Evolutionary conservation across 169 alveolate genomes (phyloP).

Genomic region (Theileria orientalis): DNA sequence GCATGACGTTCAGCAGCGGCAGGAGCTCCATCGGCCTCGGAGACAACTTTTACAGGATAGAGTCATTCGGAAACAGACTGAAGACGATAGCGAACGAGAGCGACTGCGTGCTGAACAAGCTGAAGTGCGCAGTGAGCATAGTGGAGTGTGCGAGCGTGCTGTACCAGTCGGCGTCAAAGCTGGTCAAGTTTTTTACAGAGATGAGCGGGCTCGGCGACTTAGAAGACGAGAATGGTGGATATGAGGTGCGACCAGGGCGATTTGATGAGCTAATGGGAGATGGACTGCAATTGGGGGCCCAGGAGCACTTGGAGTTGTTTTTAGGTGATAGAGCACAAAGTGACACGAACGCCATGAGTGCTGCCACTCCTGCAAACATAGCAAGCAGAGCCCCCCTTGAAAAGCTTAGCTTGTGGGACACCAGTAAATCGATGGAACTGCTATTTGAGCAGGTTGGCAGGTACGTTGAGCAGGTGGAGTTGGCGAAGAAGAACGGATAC

Average conservation of each 20-base stretch:
- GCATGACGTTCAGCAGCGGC: too few relatives aligned
- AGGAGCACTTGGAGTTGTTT: too few relatives aligned
- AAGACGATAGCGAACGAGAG: constrained; percentile 33
- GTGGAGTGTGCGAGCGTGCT: constrained; percentile 31
- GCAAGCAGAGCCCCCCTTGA: too few relatives aligned
- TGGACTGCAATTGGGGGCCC: too few relatives aligned
- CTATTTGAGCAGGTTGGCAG: constrained; percentile 1
- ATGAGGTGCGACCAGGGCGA: too few relatives aligned
- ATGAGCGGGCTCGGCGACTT: too few relatives aligned
- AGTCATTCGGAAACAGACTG: constrained; percentile 24
- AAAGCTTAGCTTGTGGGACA: not conserved
- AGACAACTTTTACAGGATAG: constrained; percentile 31
- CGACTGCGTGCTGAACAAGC: constrained; percentile 22
- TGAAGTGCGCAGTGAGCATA: constrained; percentile 36
- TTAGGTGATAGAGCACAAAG: not conserved
- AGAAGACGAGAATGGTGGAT: too few relatives aligned
- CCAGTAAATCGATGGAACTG: too few relatives aligned
- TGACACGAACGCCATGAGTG: not conserved
- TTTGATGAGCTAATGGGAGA: too few relatives aligned
- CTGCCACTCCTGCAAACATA: too few relatives aligned
- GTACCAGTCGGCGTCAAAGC: constrained; percentile 38
- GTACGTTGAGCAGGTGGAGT: constrained; percentile 30
- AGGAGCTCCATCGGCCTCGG: constrained; percentile 20
- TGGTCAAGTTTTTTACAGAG: constrained; percentile 11
- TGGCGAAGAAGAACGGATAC: constrained; percentile 43